These are phyloP conservation scores for Pisolithus orientalis DNA, from an alignment of 768 basidiomycete species.

Conservation along the genomic window DNA sequence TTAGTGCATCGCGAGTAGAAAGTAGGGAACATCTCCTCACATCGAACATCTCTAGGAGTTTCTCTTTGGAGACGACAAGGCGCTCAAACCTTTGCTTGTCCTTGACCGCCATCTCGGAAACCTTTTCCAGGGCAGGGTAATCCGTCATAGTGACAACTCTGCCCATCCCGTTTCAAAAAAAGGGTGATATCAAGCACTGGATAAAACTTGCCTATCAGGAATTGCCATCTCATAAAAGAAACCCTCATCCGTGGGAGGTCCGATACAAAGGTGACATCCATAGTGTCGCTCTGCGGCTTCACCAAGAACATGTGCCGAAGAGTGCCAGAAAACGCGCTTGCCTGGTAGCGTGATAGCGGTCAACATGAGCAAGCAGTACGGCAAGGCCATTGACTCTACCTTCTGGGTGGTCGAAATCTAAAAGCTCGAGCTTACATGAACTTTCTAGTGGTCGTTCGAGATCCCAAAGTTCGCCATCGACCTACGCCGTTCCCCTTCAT, in stretches of 20 bases:
- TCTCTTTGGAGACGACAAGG: conserved; percentile 88
- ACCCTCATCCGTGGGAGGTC: conserved; percentile 94
- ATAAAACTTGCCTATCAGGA: conserved; percentile 51
- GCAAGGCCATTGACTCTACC: conserved; percentile 35
- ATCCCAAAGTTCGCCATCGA: conserved; percentile 88
- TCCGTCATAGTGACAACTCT: conserved; percentile 78
- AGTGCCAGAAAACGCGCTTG: conserved; percentile 99
- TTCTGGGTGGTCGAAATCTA: conserved; percentile 92
- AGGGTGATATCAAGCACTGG: too few species aligned
- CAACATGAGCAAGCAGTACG: background rate
- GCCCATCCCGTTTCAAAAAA: background rate
- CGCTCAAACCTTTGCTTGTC: conserved; percentile 98
- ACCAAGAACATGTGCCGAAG: conserved; percentile 95
- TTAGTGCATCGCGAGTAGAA: background rate
- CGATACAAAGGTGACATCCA: conserved; percentile 94
- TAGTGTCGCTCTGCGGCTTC: conserved; percentile 96
- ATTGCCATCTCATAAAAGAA: conserved; percentile 99
- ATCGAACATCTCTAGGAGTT: conserved; percentile 92
- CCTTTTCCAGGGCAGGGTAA: conserved; percentile 83
- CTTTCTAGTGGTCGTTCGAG: conserved; percentile 90
- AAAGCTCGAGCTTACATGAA: conserved; percentile 70
- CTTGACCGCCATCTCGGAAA: conserved; percentile 84
- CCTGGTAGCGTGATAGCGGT: conserved; percentile 36
- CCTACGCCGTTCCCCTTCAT: conserved; percentile 36
- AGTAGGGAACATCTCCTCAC: conserved; percentile 41